A percentile compares a stretch with the other conserved stretches of the same genome.
phyloP scores from a whole-genome alignment of 1,284 basidiomycete species.

The Phenoliferia sp. region DNA sequence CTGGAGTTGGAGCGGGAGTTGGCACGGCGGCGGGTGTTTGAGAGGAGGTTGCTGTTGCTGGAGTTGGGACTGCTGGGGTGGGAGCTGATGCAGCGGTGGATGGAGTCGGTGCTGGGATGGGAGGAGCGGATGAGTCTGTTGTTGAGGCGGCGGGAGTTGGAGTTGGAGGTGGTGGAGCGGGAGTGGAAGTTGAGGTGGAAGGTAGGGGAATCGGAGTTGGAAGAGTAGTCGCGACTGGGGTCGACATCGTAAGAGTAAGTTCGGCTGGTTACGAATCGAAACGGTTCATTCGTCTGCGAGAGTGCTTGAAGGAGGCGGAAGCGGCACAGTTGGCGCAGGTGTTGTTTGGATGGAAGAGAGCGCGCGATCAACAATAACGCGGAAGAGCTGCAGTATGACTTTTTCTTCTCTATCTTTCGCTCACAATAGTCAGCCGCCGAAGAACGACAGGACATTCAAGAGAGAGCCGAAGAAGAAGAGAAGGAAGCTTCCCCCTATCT shows the following conservation, averaged over 20 bases:
- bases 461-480: no score
- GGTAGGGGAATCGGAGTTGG: no score
- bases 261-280: background rate
- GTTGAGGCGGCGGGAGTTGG: background rate
- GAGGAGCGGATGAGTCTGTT: background rate
- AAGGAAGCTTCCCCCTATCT: no score
- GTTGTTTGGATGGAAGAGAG: no score
- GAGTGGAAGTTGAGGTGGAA: background rate
- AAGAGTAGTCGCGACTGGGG: background rate
- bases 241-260: background rate
- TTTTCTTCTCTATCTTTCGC: no score
- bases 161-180: background rate
- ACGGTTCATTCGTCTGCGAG: background rate
- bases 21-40: constrained; percentile 4
- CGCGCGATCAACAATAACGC: no score
- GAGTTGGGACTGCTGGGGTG: background rate
- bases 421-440: no score
- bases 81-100: background rate
- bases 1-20: background rate
- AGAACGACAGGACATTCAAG: no score
- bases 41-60: background rate
- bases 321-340: background rate
- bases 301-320: background rate
- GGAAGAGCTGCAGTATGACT: no score
- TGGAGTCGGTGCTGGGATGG: background rate